Evolutionary conservation across 331 rosid species (phyloP).

Genomic region (Acacia concinna): DNA sequence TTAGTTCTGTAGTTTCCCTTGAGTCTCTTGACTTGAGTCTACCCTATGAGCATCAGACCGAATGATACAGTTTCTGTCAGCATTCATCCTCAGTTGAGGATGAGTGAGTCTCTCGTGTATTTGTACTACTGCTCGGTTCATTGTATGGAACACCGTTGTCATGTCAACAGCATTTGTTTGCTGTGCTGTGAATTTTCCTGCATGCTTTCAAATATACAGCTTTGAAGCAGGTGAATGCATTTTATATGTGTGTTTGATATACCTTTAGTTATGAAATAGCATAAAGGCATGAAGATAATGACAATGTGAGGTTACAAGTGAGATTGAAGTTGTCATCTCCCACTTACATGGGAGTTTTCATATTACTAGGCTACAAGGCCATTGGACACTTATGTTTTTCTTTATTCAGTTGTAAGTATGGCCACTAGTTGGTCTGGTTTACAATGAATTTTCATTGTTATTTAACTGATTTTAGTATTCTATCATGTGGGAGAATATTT

Average conservation of each 20-base stretch:
- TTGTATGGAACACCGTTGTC: neutral
- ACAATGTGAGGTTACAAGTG: too few species aligned
- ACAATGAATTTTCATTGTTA: neutral
- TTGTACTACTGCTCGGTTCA: neutral
- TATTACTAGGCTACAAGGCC: too few species aligned
- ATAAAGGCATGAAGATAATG: neutral
- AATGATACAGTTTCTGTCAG: neutral
- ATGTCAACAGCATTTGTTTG: neutral
- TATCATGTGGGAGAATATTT: neutral
- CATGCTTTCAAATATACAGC: neutral
- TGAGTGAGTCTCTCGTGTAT: constrained; percentile 13
- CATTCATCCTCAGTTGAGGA: neutral
- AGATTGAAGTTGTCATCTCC: too few species aligned
- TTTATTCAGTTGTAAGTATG: neutral
- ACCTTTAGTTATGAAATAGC: neutral
- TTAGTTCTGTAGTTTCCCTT: neutral
- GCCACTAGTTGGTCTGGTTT: neutral
- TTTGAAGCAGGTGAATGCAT: neutral
- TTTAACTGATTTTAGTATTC: neutral
- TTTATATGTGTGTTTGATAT: neutral
- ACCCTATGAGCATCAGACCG: neutral
- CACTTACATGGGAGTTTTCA: too few species aligned
- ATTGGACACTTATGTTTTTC: neutral
- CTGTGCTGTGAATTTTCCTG: neutral
- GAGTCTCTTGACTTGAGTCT: neutral